These are phyloP conservation scores for Sistotremastrum niveocremeum DNA, from an alignment of 768 basidiomycete genomes.

Conservation along the genomic window DNA sequence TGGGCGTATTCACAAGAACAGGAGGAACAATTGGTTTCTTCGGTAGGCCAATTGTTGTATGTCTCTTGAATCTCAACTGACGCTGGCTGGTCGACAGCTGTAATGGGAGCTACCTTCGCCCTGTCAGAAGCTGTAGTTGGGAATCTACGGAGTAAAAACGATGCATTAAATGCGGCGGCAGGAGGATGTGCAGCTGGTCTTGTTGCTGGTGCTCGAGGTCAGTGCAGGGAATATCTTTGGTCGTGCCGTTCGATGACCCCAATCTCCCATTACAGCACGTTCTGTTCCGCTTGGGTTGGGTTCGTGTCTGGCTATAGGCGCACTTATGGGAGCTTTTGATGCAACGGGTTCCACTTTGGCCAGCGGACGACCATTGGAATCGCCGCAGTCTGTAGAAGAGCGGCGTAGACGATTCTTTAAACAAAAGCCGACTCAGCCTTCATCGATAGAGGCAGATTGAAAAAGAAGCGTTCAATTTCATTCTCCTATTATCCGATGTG, in stretches of 20 bases:
- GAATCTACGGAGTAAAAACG: conserved; percentile 67
- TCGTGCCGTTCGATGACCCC: conserved; percentile 7
- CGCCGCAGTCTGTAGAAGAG: conserved; percentile 40
- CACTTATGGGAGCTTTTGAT: conserved; percentile 69
- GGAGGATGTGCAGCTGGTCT: conserved; percentile 92
- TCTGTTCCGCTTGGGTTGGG: conserved; percentile 75
- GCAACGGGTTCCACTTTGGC: conserved; percentile 50
- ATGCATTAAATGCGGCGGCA: conserved; percentile 68
- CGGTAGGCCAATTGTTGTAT: conserved; percentile 35
- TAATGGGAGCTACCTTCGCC: conserved; percentile 79
- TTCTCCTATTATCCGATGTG: no score
- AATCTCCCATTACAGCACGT: conserved; percentile 36
- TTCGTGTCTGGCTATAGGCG: conserved; percentile 66
- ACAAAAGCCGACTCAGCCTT: conserved; percentile 32
- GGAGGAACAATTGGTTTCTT: conserved; percentile 88
- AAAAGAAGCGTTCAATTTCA: no score
- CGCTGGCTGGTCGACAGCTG: conserved; percentile 36
- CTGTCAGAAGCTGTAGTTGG: conserved; percentile 70
- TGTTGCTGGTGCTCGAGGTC: conserved; percentile 75
- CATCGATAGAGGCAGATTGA: conserved; percentile 2
- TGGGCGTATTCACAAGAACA: conserved; percentile 76
- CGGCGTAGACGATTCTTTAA: conserved; percentile 78
- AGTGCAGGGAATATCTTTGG: conserved; percentile 10
- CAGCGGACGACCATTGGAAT: conserved; percentile 22
- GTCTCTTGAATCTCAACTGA: not conserved